Percentiles rank a stretch among this genome's conserved stretches.
Evolutionary conservation across 2,329 filamentous ascomycete genomes (phyloP).

Genomic region (Fusarium newnesense): DNA sequence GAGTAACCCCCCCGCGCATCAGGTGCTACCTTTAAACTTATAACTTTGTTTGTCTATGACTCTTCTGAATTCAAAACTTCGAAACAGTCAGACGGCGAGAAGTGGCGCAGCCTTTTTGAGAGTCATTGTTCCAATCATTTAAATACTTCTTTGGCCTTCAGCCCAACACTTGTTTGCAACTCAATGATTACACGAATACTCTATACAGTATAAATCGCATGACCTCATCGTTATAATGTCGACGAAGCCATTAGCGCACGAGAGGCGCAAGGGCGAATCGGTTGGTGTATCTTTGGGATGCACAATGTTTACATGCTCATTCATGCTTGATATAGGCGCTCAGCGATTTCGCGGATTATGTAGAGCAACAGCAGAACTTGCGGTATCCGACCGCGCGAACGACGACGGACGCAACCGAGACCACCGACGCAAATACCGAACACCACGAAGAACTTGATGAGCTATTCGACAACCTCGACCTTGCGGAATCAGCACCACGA

Average conservation of each 20-base stretch:
- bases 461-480: slow-evolving; percentile 88
- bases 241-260: slow-evolving; percentile 74
- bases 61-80: slow-evolving; percentile 28
- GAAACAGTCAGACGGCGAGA: slow-evolving; percentile 40
- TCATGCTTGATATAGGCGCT: slow-evolving; percentile 66
- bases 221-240: slow-evolving; percentile 58
- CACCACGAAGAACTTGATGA: slow-evolving; percentile 86
- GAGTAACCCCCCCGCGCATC: slow-evolving; percentile 41
- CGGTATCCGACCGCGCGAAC: slow-evolving; percentile 64
- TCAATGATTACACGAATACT: slow-evolving; percentile 46
- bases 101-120: slow-evolving; percentile 31
- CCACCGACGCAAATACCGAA: slow-evolving; percentile 55
- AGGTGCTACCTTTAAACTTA: slow-evolving; percentile 2
- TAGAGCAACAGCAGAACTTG: slow-evolving; percentile 88
- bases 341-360: slow-evolving; percentile 97
- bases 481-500: slow-evolving; percentile 74
- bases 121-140: slow-evolving; percentile 13
- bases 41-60: slow-evolving; percentile 41
- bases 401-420: slow-evolving; percentile 43
- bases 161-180: not conserved
- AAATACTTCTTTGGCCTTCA: not conserved
- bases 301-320: not conserved
- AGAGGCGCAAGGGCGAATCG: slow-evolving; percentile 87
- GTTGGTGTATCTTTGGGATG: slow-evolving; percentile 58
- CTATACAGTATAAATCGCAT: slow-evolving; percentile 34